These are phyloP conservation scores for Auxenochlorella protothecoides DNA, from an alignment of 139 green algal species.

Conservation along the genomic window DNA sequence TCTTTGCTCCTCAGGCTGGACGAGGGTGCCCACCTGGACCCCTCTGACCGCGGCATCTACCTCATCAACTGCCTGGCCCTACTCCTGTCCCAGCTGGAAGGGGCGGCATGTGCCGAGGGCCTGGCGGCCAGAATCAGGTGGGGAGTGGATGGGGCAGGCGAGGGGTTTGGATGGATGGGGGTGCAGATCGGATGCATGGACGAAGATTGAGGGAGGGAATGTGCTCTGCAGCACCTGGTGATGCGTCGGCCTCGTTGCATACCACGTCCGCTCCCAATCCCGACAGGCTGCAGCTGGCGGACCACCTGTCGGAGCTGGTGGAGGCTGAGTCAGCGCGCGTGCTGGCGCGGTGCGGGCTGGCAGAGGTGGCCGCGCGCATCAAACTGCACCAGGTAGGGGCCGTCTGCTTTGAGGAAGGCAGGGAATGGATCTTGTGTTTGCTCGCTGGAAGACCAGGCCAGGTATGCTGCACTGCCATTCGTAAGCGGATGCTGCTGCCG, in stretches of 20 bases:
- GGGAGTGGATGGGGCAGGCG: neutral
- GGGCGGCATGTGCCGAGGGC: conserved; percentile 10
- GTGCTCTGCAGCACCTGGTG: neutral
- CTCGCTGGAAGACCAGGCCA: neutral
- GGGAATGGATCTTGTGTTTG: conserved; percentile 1
- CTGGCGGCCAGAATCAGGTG: conserved; percentile 1
- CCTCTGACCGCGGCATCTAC: conserved; percentile 45
- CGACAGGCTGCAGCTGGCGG: conserved; percentile 18
- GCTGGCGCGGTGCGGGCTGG: conserved; percentile 42
- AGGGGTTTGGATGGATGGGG: neutral
- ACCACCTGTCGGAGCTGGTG: conserved; percentile 41
- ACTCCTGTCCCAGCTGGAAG: conserved; percentile 23
- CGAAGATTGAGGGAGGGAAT: too few species aligned
- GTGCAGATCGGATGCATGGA: too few species aligned
- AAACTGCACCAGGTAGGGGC: neutral
- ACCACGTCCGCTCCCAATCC: neutral
- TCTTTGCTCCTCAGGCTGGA: conserved; percentile 26
- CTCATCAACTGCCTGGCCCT: conserved; percentile 66
- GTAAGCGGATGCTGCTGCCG: neutral
- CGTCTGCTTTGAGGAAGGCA: conserved; percentile 23
- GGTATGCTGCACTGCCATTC: neutral
- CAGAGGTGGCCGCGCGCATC: conserved; percentile 50
- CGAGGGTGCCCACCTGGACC: conserved; percentile 34
- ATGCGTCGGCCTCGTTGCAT: neutral
- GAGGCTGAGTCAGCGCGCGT: conserved; percentile 37